Conservation (phyloP, 345 rosid species). For the Gynandropsis gynandra region DNA sequence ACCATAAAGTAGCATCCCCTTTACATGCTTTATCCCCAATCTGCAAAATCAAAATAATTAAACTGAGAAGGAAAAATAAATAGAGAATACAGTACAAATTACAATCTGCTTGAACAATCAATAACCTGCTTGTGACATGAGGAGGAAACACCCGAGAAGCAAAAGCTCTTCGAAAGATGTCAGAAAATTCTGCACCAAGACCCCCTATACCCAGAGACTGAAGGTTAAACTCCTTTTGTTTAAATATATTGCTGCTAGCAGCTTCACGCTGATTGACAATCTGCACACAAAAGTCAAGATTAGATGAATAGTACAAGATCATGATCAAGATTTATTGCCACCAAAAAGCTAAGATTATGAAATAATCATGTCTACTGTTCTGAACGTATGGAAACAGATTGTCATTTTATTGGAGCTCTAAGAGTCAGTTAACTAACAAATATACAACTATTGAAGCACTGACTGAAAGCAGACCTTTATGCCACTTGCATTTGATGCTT, state of each 20-base stretch:
- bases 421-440: conserved; percentile 8
- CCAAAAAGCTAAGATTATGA: conserved; percentile 1
- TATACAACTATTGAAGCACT: neutral
- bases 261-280: conserved; percentile 96
- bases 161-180: conserved; percentile 98
- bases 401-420: neutral
- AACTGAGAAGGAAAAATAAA: conserved; percentile 18
- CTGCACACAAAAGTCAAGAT: conserved; percentile 36
- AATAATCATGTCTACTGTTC: neutral
- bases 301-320: conserved; percentile 14
- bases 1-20: conserved; percentile 94
- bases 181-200: conserved; percentile 94
- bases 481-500: conserved; percentile 80
- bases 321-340: conserved; percentile 7
- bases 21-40: conserved; percentile 95
- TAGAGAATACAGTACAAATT: conserved; percentile 3
- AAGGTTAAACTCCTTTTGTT: conserved; percentile 93
- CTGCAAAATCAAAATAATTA: conserved; percentile 41
- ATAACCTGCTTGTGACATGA: conserved; percentile 85
- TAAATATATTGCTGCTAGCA: conserved; percentile 90
- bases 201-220: conserved; percentile 97
- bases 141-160: conserved; percentile 99
- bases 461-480: conserved; percentile 60
- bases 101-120: conserved; percentile 19
- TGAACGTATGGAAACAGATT: conserved; percentile 1